Evolutionary conservation across 768 basidiomycete species (phyloP), one percentile per base, ranked within the genome.

Genomic region (Daedaleopsis nitida): DNA sequence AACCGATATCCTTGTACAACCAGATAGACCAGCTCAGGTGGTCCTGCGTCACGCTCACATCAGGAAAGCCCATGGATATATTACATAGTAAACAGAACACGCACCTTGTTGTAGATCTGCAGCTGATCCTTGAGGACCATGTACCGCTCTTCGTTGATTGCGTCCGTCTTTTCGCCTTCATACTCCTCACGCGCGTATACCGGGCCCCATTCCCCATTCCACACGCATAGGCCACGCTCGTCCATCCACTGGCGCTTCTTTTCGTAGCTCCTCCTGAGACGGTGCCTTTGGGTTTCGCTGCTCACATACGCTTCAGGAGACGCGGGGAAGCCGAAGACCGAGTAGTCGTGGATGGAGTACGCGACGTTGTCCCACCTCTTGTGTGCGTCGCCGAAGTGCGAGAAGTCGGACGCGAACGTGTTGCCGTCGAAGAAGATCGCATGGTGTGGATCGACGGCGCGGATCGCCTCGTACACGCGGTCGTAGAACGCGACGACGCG

Each of bases 1-100:
- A 89, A n/a, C 89, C 89, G 66, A 90, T 88, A 67, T 91, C 88
- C 67, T 89, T 94, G 82, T 90, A 94, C 19, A 92, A 75, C 92
- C 92, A 94, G 76, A 93, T 94, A 0, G 87, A 86, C 91, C 90
- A 92, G 70, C 84, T 86, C 57, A 88, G 72, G 27, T 82, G 83
- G 66, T 85, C 86, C 85, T 87, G 27, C 27, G 27, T 32, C 27
- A 32, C 27, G 27, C 27, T 32, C 27, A 32, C 27, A 7, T 32
- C 27, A 32, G 7, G 27, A 32, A 32, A 3, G 27, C 27, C 7
- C 27, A 7, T 3, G 27, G 27, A 32, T 32, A 32, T 7, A 32
- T 7, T 3, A 3, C 27, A 32, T 32, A 32, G 27, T 7, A 32
- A 7, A 32, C 4, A 32, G 27, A 32, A 5, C 67, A 54, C 73